These are phyloP conservation scores for Ustilago trichophora DNA, from an alignment of 1,284 basidiomycete genomes.

Conservation along the genomic window DNA sequence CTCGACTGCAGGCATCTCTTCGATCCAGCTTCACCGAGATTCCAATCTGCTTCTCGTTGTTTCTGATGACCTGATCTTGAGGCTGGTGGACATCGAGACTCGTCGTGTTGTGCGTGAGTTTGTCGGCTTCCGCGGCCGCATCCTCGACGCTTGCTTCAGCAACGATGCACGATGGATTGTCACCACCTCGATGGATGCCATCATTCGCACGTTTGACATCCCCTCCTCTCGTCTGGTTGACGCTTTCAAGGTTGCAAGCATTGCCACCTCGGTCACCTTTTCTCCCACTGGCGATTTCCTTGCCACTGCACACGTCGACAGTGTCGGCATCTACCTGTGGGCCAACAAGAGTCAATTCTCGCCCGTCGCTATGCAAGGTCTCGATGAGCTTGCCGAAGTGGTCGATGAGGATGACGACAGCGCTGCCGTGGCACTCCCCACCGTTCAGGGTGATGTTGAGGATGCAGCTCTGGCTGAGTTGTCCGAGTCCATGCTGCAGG, in stretches of 20 bases:
- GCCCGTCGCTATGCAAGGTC: conserved; percentile 81
- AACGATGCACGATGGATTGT: conserved; percentile 94
- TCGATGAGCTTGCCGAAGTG: conserved; percentile 78
- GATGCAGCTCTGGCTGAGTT: conserved; percentile 79
- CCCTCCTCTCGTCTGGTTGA: conserved; percentile 92
- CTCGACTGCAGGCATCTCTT: conserved; percentile 76
- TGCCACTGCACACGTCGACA: conserved; percentile 92
- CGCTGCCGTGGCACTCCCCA: conserved; percentile 32
- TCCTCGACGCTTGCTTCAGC: conserved; percentile 73
- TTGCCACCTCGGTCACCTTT: conserved; percentile 89
- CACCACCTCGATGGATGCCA: conserved; percentile 84
- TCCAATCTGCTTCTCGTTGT: conserved; percentile 84
- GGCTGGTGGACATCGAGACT: conserved; percentile 91
- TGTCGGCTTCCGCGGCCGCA: conserved; percentile 57
- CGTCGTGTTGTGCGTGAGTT: conserved; percentile 85
- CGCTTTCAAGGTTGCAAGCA: conserved; percentile 86
- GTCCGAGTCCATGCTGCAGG: conserved; percentile 68
- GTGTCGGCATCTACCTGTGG: conserved; percentile 93
- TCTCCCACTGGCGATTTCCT: conserved; percentile 95
- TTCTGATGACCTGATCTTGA: conserved; percentile 85
- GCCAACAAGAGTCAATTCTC: conserved; percentile 94
- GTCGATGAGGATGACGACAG: conserved; percentile 55
- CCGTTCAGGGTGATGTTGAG: conserved; percentile 46
- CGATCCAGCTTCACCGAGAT: conserved; percentile 81
- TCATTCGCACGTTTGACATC: conserved; percentile 94